Base-by-base conservation (phyloP, 1,139 yeast species). In the Tardiomyces depauwii region DNA sequence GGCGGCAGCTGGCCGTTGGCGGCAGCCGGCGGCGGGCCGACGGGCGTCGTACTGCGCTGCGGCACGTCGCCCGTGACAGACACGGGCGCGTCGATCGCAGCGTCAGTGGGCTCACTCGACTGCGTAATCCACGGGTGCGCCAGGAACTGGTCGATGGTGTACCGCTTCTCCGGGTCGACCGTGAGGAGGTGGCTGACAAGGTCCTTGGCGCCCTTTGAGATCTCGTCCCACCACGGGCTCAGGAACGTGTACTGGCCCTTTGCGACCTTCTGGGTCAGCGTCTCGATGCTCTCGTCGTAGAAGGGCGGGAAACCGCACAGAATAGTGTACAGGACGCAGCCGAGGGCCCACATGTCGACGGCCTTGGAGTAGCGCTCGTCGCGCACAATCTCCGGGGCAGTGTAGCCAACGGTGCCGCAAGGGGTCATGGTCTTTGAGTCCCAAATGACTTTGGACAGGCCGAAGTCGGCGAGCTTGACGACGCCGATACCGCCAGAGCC, bases 401-500 rank as follows among this genome's bases (percentile, higher is more conserved):
- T 98, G 50, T 78, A 78, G 52, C 78, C 83, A 0, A 95, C 95
- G 1, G 99, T 91, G 0, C 91, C 91, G 27, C 82, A 89, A 63
- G 82, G 82, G 0, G 97, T 89, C 48, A 80, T 87, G 7, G 94
- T 86, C 44, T 87, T 74, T 12, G 79, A 71, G 49, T 78, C 78
- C 16, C 68, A 58, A 44, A 91, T 66, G 32, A 93, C 67, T 62
- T 88, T 89, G 1, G 98, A 98, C 1, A 98, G 93, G 23, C 99
- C 99, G 65, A 93, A 93, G 65, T 93, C 99, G n/a, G 98, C 91
- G 47, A 93, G 77, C 63, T 88, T 88, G 49, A 91, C 72, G 95
- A 87, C 42, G 98, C 99, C 21, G 82, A 65, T 39, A 47, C 73
- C 66, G 49, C 79, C 75, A 45, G 80, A 39, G 39, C 39, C 30